phyloP scores from a whole-genome alignment of 345 rosid genomes.

The Gossypium raimondii region DNA sequence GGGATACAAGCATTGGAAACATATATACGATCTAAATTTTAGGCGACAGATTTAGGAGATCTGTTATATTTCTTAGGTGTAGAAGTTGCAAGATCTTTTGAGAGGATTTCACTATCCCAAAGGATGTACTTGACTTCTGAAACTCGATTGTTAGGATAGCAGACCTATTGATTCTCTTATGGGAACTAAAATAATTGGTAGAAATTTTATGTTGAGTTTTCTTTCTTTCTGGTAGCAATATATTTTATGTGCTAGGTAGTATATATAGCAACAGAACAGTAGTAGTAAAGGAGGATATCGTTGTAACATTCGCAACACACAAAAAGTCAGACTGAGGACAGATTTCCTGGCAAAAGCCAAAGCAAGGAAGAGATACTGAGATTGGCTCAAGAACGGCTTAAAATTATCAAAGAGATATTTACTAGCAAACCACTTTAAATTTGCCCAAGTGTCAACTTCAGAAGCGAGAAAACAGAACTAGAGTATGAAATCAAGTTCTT shows the following conservation, averaged over 20 bases:
- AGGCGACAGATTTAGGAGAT: no score
- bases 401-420: background rate
- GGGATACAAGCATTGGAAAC: no score
- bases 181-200: background rate
- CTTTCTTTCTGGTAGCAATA: background rate
- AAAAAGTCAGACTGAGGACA: background rate
- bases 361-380: background rate
- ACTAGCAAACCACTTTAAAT: background rate
- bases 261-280: background rate
- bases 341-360: background rate
- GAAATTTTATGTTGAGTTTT: background rate
- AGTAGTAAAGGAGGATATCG: background rate
- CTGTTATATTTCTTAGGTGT: no score
- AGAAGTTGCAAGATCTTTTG: no score
- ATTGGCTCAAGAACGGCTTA: background rate
- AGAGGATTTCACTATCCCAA: no score
- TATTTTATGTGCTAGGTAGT: background rate
- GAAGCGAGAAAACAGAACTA: background rate
- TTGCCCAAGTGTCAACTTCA: background rate
- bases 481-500: background rate
- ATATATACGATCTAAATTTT: no score
- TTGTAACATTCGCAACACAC: background rate
- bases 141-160: background rate
- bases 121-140: background rate
- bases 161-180: background rate